Evolutionary conservation across 78 protist genomes (phyloP).

Genomic region (Parvularia atlantis): DNA sequence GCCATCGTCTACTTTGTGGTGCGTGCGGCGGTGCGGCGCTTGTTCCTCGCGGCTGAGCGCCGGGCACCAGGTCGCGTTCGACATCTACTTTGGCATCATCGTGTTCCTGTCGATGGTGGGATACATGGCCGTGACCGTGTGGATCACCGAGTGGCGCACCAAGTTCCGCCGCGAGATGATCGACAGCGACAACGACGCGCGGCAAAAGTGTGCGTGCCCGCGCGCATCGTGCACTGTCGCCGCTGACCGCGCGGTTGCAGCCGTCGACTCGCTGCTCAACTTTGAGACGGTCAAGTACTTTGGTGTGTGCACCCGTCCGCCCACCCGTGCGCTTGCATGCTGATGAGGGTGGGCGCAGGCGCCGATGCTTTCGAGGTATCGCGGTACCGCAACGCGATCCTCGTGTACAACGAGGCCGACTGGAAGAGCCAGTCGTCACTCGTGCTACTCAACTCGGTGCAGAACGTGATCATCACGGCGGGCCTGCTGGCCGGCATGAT

Average conservation of each 20-base stretch:
- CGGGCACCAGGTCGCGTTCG: not conserved
- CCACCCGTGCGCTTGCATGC: slow-evolving; percentile 5
- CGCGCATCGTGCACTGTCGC: too few relatives aligned
- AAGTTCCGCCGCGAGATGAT: slow-evolving; percentile 63
- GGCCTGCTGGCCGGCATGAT: slow-evolving; percentile 18
- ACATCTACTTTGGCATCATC: slow-evolving; percentile 6
- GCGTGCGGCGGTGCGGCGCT: too few relatives aligned
- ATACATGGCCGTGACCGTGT: slow-evolving; percentile 29
- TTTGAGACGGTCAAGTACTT: slow-evolving; percentile 72
- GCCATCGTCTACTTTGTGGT: slow-evolving; percentile 15
- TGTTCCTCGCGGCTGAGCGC: too few relatives aligned
- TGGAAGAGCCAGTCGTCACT: not conserved
- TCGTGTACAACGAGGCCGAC: slow-evolving; percentile 13
- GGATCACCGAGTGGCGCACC: slow-evolving; percentile 62
- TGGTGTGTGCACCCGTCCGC: too few relatives aligned
- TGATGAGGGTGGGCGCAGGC: too few relatives aligned
- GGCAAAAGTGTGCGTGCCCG: not conserved
- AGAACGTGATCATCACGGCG: slow-evolving; percentile 5
- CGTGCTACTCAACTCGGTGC: slow-evolving; percentile 11
- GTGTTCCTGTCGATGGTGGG: slow-evolving; percentile 16
- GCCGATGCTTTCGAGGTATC: slow-evolving; percentile 20
- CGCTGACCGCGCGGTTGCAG: not conserved
- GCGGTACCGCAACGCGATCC: slow-evolving; percentile 14
- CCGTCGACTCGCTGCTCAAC: slow-evolving; percentile 52
- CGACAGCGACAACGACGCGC: slow-evolving; percentile 45